phyloP scores from a whole-genome alignment of 345 rosid genomes.

The Moricandia arvensis region DNA sequence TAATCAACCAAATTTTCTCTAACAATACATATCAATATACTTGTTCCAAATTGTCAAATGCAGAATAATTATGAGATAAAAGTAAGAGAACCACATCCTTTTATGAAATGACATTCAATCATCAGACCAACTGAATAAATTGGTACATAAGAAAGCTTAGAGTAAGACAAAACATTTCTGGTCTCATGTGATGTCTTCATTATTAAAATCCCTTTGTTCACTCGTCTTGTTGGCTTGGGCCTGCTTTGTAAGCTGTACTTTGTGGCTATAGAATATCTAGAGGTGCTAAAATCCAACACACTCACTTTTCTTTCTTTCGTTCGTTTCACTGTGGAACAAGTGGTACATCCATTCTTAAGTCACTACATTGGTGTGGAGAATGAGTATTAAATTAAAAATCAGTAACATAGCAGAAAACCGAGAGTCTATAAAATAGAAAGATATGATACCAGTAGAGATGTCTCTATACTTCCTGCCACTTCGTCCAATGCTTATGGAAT shows the following conservation, averaged over 20 bases:
- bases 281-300: neutral
- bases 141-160: neutral
- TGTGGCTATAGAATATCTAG: conserved; percentile 7
- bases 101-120: conserved; percentile 1
- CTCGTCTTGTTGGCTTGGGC: neutral
- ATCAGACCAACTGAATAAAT: conserved; percentile 13
- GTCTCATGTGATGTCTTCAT: neutral
- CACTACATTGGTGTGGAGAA: conserved; percentile 4
- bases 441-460: conserved; percentile 23
- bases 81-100: neutral
- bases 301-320: neutral
- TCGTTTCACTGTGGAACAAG: neutral
- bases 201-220: neutral
- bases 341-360: neutral
- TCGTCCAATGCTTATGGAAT: conserved; percentile 36
- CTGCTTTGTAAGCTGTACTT: neutral
- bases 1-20: neutral
- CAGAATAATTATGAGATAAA: neutral
- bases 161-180: neutral
- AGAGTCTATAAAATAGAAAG: conserved; percentile 27
- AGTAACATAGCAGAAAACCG: too few species aligned
- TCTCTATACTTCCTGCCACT: conserved; percentile 6
- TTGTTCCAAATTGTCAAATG: neutral
- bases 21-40: neutral
- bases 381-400: too few species aligned